Percentiles rank a stretch among this genome's conserved stretches.
phyloP scores from a whole-genome alignment of 306 rosid species.

The Quercus berberidifolia region DNA sequence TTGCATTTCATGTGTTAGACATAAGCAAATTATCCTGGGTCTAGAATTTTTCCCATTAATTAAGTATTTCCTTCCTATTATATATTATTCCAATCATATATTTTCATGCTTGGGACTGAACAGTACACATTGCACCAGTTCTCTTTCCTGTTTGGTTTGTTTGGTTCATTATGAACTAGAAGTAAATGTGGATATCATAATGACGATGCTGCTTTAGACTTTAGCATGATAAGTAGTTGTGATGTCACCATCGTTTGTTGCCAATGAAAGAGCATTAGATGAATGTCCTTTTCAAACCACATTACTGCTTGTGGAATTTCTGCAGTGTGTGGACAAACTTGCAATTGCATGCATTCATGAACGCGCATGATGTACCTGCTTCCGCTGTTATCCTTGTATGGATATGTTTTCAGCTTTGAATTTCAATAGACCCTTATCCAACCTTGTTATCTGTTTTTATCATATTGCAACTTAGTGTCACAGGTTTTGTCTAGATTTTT shows the following conservation, averaged over 20 bases:
- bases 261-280: constrained; percentile 12
- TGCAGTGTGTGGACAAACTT: constrained; percentile 21
- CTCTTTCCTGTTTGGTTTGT: constrained; percentile 1
- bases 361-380: constrained; percentile 21
- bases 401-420: neutral
- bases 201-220: constrained; percentile 48
- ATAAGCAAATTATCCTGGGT: neutral
- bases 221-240: constrained; percentile 63
- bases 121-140: neutral
- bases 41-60: neutral
- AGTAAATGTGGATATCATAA: constrained; percentile 35
- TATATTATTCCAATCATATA: neutral
- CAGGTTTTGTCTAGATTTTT: neutral
- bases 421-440: neutral
- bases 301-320: constrained; percentile 26
- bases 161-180: constrained; percentile 15
- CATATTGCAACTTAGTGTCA: neutral
- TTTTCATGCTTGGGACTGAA: neutral
- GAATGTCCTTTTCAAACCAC: constrained; percentile 43
- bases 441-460: neutral
- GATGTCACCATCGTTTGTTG: constrained; percentile 57
- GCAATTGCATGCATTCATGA: constrained; percentile 36
- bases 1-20: neutral
- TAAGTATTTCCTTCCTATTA: neutral
- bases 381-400: constrained; percentile 22